Evolutionary conservation across 1,139 yeast genomes (phyloP), one percentile per base, ranked within the genome.

Genomic region (Zygoascus sp.): DNA sequence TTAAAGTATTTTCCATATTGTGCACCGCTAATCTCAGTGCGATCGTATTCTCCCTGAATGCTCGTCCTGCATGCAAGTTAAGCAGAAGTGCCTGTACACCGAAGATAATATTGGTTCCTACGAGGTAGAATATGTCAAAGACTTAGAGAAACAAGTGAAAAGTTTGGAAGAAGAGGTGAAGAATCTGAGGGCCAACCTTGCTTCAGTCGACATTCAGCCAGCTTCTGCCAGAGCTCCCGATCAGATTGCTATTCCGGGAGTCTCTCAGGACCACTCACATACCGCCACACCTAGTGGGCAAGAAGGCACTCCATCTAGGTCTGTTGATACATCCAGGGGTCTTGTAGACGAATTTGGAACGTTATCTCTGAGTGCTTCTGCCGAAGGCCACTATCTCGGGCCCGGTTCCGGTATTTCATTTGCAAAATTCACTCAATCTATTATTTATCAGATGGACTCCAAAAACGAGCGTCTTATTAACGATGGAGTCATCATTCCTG

Each of bases 351-450:
- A 46, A 10, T 36, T 55, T 34, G 57, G 57, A 2, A 45, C 46
- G 1, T 21, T 53, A 23, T 53, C 58, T 10, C 46, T 55, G 22
- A 47, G 49, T 15, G 54, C 57, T 3, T 44, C 50, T 1, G 50
- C 56, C n/a, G 57, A 54, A 25, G 58, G 58, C 10, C 55, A 49
- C 19, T 55, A 53, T 42, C 47, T 55, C n/a, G 58, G 58, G 1
- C 58, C 58, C 2, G 58, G 55, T 2, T 55, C 58, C 5, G 58
- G 58, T 2, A 48, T 53, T 10, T 55, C 57, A 17, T 55, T 55
- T 51, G 58, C 58, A 13, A 45, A 53, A 27, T 46, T 55, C 22
- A 55, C 58, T 3, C 56, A 54, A 25, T 40, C 54, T 9, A 49
- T 55, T 17, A 48, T 55, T n/a, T 45, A 47, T 32, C 48, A 50